Evolutionary conservation across 2,329 filamentous ascomycete genomes (phyloP).

Genomic region (Colletotrichum sansevieriae): DNA sequence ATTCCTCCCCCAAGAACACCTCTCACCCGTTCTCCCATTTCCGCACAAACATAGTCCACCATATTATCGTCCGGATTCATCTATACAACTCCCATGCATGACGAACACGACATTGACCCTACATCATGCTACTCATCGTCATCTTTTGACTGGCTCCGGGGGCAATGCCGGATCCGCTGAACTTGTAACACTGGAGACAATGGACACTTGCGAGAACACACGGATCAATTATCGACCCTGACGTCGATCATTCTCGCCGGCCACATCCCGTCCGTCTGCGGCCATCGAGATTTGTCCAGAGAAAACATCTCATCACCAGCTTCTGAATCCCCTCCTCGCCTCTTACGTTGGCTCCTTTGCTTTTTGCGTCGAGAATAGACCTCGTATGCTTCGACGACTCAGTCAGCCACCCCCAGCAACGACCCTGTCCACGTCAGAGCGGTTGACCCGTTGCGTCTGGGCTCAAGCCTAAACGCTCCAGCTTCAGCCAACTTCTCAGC

Average conservation of each 20-base stretch:
- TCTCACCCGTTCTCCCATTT: constrained; percentile 27
- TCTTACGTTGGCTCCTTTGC: not conserved
- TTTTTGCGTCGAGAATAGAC: constrained; percentile 19
- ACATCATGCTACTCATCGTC: constrained; percentile 19
- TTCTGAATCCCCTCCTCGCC: not conserved
- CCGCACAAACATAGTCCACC: constrained; percentile 27
- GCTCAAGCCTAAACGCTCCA: constrained; percentile 25
- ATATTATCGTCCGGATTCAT: constrained; percentile 37
- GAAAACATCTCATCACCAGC: not conserved
- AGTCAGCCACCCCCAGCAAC: constrained; percentile 11
- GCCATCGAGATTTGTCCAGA: constrained; percentile 11
- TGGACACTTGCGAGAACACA: constrained; percentile 1
- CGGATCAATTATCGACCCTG: constrained; percentile 31
- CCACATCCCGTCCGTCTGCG: constrained; percentile 25
- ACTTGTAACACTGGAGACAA: constrained; percentile 5
- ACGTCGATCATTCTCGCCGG: constrained; percentile 11
- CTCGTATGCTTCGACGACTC: constrained; percentile 6
- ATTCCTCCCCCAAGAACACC: not conserved
- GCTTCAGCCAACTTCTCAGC: constrained; percentile 3
- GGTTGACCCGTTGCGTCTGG: constrained; percentile 25
- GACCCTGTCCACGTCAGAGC: constrained; percentile 20
- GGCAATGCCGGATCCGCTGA: constrained; percentile 14
- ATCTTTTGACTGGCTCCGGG: constrained; percentile 10
- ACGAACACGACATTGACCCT: constrained; percentile 5
- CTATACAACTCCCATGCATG: constrained; percentile 26